A percentile compares a stretch with the other conserved stretches of the same genome.
These are phyloP conservation scores for Chondrostereum purpureum DNA, from an alignment of 1,284 basidiomycete genomes.

Conservation along the genomic window DNA sequence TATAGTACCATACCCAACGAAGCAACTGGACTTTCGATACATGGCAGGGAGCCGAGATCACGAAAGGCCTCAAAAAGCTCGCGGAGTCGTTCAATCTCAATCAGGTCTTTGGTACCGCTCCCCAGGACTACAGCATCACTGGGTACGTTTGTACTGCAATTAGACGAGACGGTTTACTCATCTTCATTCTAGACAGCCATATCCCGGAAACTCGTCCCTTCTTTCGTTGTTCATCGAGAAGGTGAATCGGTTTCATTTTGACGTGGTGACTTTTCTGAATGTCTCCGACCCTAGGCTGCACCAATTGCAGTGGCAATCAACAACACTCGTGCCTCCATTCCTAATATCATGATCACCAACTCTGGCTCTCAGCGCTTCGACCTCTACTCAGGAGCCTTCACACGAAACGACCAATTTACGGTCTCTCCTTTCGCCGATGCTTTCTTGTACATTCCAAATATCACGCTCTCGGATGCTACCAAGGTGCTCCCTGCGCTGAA, in stretches of 20 bases:
- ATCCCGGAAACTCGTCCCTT: slow-evolving; percentile 59
- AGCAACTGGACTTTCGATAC: slow-evolving; percentile 53
- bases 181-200: slow-evolving; percentile 37
- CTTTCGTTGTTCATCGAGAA: slow-evolving; percentile 57
- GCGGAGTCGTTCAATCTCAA: slow-evolving; percentile 47
- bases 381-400: slow-evolving; percentile 63
- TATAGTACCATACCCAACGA: slow-evolving; percentile 50
- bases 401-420: slow-evolving; percentile 74
- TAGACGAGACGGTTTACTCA: not conserved
- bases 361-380: slow-evolving; percentile 75
- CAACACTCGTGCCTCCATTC: slow-evolving; percentile 50
- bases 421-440: slow-evolving; percentile 57
- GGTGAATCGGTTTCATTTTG: slow-evolving; percentile 27
- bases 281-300: slow-evolving; percentile 31
- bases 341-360: slow-evolving; percentile 69
- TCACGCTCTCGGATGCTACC: slow-evolving; percentile 42
- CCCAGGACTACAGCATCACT: slow-evolving; percentile 63
- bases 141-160: slow-evolving; percentile 33
- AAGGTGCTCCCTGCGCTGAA: slow-evolving; percentile 52
- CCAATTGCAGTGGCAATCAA: slow-evolving; percentile 54
- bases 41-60: slow-evolving; percentile 41
- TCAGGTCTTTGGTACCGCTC: slow-evolving; percentile 59
- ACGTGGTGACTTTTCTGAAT: not conserved
- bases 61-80: slow-evolving; percentile 46
- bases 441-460: slow-evolving; percentile 53